A percentile compares a stretch with the other conserved stretches of the same genome.
These are phyloP conservation scores for Viridothelium virens DNA, from an alignment of 495 filamentous ascomycete species.

Conservation along the genomic window DNA sequence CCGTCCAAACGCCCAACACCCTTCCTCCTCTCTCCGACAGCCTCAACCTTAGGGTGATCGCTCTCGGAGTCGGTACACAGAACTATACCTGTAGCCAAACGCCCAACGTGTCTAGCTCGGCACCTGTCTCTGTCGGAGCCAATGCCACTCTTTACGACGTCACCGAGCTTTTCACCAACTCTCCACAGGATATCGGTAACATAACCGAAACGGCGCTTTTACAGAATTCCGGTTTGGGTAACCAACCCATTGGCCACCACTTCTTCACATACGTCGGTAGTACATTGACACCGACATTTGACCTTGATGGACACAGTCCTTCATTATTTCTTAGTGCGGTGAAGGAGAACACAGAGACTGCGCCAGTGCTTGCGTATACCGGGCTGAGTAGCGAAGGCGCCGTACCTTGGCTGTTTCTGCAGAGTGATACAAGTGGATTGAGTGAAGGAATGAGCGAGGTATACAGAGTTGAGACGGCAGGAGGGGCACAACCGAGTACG, in stretches of 20 bases:
- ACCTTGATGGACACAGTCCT: constrained; percentile 12
- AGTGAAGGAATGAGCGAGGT: constrained; percentile 16
- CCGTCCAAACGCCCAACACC: constrained; percentile 9
- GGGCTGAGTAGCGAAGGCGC: constrained; percentile 16
- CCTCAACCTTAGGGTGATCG: constrained; percentile 20
- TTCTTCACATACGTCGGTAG: constrained; percentile 18
- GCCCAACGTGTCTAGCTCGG: neutral
- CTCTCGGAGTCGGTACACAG: constrained; percentile 26
- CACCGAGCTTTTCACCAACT: constrained; percentile 11
- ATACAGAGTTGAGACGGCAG: constrained; percentile 24
- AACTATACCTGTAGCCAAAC: constrained; percentile 28
- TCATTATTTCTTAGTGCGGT: neutral
- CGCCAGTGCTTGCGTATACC: constrained; percentile 13
- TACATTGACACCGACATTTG: constrained; percentile 18
- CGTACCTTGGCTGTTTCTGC: constrained; percentile 23
- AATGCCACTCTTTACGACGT: constrained; percentile 24
- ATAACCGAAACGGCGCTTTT: constrained; percentile 8
- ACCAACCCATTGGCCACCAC: constrained; percentile 20
- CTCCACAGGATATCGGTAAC: neutral
- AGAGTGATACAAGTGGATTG: constrained; percentile 1
- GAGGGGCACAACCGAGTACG: constrained; percentile 15
- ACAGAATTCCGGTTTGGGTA: constrained; percentile 13
- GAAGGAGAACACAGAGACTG: constrained; percentile 14
- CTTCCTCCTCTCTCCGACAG: neutral
- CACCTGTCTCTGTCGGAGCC: constrained; percentile 21